Evolutionary conservation across 139 green algal species (phyloP), one percentile per base, ranked within the genome.

Genomic region (Tetradesmus lagerheimii): DNA sequence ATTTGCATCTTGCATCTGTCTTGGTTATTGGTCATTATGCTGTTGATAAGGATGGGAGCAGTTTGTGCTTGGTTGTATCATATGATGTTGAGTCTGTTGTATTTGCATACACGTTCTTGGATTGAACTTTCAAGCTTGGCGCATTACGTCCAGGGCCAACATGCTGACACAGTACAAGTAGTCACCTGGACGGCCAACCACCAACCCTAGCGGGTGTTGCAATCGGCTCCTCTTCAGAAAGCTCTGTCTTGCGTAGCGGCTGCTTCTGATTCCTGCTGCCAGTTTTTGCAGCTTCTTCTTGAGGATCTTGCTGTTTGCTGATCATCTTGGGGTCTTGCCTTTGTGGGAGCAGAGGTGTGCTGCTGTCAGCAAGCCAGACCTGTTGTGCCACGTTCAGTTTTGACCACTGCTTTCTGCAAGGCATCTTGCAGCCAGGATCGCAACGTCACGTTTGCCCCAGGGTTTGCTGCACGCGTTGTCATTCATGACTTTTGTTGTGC

Each of bases 241-340:
- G 57, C 25, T 71, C 0, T n/a, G 57, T n/a, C 3, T 9, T n/a
- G 31, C 8, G 6, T 5, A 1, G 1, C 23, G 8, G 16, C 57
- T 71, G 15, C 23, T 71, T 71, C 4, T n/a, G 4, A 8, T 1
- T 15, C 57, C 12, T 31, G 1, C 25, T 71, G 20, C 23, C 25
- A n/a, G 23, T 23, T 31, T 9, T 31, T 9, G 57, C 57, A 71
- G 8, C 1, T 9, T 23, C 4, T 71, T 66, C 8, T 4, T 9
- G 57, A 23, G 57, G 57, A 47, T 83, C 77, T 41, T 25, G 80
- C 37, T 85, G 43, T 25, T 85, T 67, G 41, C 31, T 85, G 80
- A 34, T 85, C 43, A 66, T 83, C 25, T 83, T 83, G 23, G 34
- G 34, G 23, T n/a, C 57, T 31, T 71, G 57, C 57, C 57, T 71